phyloP scores from a whole-genome alignment of 352 stramenopile genomes.

The Phytopythium delawarense region DNA sequence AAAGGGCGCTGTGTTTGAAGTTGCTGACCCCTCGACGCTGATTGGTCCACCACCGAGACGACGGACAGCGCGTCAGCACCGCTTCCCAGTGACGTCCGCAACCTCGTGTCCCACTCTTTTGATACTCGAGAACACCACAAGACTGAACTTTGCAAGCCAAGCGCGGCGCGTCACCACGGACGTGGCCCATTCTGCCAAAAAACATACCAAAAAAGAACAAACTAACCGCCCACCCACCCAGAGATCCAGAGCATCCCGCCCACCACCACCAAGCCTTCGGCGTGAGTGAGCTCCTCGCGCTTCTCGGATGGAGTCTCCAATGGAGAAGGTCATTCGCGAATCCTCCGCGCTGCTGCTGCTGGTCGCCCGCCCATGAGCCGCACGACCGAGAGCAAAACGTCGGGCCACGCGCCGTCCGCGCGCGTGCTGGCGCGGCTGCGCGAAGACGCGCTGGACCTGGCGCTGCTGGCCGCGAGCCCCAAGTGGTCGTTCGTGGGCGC shows the following conservation, averaged over 20 bases:
- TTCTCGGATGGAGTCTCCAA: too few relatives aligned
- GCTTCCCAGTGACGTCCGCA: too few relatives aligned
- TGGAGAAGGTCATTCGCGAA: conserved; percentile 2
- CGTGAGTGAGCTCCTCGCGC: too few relatives aligned
- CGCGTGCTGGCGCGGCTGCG: conserved; percentile 49
- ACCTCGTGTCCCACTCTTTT: too few relatives aligned
- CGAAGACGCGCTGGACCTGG: conserved; percentile 44
- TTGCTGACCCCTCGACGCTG: not conserved
- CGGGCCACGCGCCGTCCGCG: conserved; percentile 37
- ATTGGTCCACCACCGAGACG: not conserved
- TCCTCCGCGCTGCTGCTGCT: not conserved
- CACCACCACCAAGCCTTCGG: too few relatives aligned
- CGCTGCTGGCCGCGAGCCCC: conserved; percentile 27
- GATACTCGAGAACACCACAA: too few relatives aligned
- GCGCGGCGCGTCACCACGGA: too few relatives aligned
- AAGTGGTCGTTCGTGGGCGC: conserved; percentile 51
- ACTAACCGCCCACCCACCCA: too few relatives aligned
- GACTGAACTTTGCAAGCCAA: too few relatives aligned
- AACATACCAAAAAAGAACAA: too few relatives aligned
- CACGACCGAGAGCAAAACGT: conserved; percentile 40
- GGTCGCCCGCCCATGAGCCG: conserved; percentile 32
- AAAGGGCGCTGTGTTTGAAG: conserved; percentile 1
- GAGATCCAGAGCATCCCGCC: too few relatives aligned
- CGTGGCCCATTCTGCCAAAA: too few relatives aligned
- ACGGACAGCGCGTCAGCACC: conserved; percentile 2